Percentiles rank a stretch among this genome's conserved stretches.
Conservation (phyloP, 805 yeast species). For the Hanseniaspora vineae region DNA sequence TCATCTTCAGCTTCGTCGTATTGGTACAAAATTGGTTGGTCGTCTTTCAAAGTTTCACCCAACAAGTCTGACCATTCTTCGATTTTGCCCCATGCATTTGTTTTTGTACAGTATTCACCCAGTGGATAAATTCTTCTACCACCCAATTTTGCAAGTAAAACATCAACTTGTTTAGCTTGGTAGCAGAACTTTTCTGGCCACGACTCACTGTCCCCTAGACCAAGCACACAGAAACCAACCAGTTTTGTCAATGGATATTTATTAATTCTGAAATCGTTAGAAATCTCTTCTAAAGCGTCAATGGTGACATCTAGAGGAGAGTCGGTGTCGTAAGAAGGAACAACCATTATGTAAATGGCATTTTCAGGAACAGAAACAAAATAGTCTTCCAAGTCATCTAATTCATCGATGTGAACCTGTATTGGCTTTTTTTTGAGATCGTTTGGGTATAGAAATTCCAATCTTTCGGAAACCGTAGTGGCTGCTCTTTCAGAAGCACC, state of each 20-base stretch:
- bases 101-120: constrained; percentile 73
- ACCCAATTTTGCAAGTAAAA: constrained; percentile 70
- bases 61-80: constrained; percentile 57
- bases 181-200: constrained; percentile 81
- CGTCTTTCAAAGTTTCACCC: constrained; percentile 49
- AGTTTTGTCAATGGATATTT: constrained; percentile 59
- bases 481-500: constrained; percentile 74
- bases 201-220: constrained; percentile 77
- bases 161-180: constrained; percentile 67
- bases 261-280: constrained; percentile 75
- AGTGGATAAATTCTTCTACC: constrained; percentile 73
- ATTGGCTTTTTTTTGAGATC: constrained; percentile 32
- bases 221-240: constrained; percentile 74
- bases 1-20: constrained; percentile 46
- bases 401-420: constrained; percentile 60
- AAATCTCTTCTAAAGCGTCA: constrained; percentile 68
- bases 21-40: constrained; percentile 54
- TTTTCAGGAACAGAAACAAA: constrained; percentile 55
- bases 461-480: constrained; percentile 28
- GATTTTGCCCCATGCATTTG: constrained; percentile 44
- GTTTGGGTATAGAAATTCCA: constrained; percentile 14
- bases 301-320: constrained; percentile 83
- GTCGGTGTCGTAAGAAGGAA: constrained; percentile 88
- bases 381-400: constrained; percentile 74
- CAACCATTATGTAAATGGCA: constrained; percentile 53